Conservation (phyloP, 352 stramenopile species). For the Globisporangium middletonii region DNA sequence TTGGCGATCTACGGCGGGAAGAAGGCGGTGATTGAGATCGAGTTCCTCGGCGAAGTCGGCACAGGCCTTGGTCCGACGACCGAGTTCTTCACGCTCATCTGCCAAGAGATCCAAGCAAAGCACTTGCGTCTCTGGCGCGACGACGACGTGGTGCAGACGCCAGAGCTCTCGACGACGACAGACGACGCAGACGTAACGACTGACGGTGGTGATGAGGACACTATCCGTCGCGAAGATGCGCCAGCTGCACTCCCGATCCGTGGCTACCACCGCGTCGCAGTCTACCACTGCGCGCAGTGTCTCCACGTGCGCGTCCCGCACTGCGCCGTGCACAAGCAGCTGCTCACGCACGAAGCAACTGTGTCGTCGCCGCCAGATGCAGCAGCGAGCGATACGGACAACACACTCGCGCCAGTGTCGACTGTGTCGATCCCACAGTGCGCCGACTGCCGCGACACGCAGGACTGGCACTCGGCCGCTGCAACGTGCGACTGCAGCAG, state of each 20-base stretch:
- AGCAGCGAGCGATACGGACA: neutral
- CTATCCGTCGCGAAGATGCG: neutral
- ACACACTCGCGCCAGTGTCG: neutral
- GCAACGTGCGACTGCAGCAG: constrained; percentile 25
- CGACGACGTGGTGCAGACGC: constrained; percentile 21
- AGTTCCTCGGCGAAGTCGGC: constrained; percentile 75
- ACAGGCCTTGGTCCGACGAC: constrained; percentile 69
- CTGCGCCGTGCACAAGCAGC: constrained; percentile 36
- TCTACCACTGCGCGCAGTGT: constrained; percentile 52
- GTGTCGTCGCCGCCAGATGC: neutral
- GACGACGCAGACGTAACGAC: neutral
- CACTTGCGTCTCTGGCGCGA: constrained; percentile 55
- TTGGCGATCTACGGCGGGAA: constrained; percentile 67
- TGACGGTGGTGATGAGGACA: constrained; percentile 9
- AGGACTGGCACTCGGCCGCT: constrained; percentile 31
- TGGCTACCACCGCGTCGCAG: constrained; percentile 65
- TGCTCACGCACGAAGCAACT: constrained; percentile 57
- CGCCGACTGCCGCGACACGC: constrained; percentile 39
- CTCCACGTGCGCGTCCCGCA: constrained; percentile 39
- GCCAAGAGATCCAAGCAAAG: constrained; percentile 59
- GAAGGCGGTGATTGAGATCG: constrained; percentile 73
- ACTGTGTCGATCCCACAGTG: constrained; percentile 42
- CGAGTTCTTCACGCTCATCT: constrained; percentile 75
- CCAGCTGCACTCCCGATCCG: constrained; percentile 36
- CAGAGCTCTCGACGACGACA: constrained; percentile 6